These are phyloP conservation scores for Citrus glauca DNA, from an alignment of 345 rosid genomes.

Conservation along the genomic window DNA sequence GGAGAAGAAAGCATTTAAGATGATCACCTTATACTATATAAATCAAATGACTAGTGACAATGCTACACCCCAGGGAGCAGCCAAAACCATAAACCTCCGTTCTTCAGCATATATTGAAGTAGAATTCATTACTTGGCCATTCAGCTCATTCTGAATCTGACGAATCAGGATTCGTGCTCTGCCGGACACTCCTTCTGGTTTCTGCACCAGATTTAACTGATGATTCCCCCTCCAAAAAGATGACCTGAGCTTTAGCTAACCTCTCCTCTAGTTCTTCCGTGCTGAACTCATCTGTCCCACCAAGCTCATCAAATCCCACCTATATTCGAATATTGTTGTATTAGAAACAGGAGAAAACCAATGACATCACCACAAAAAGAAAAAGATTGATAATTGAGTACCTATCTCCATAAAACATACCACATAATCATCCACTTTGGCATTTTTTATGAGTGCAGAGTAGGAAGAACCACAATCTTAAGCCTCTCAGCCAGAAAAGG, in stretches of 20 bases:
- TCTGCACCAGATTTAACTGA: slow-evolving; percentile 56
- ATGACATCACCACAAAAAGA: background rate
- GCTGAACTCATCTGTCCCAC: slow-evolving; percentile 91
- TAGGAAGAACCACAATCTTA: slow-evolving; percentile 89
- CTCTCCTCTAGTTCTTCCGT: slow-evolving; percentile 93
- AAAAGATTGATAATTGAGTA: background rate
- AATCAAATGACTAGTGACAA: background rate
- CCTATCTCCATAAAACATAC: slow-evolving; percentile 29
- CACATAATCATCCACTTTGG: slow-evolving; percentile 98
- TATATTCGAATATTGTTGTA: slow-evolving; percentile 6
- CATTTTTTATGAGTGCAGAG: slow-evolving; percentile 88
- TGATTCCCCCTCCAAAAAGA: slow-evolving; percentile 79
- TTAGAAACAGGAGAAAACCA: background rate
- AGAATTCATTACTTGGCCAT: background rate
- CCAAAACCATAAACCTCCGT: background rate
- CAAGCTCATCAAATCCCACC: slow-evolving; percentile 97
- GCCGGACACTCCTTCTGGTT: slow-evolving; percentile 70
- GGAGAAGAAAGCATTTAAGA: background rate
- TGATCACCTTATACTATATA: background rate
- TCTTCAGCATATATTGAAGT: background rate
- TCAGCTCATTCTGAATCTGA: slow-evolving; percentile 52
- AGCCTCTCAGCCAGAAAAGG: slow-evolving; percentile 93
- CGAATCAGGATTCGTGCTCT: slow-evolving; percentile 47
- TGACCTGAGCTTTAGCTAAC: slow-evolving; percentile 80
- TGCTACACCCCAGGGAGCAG: background rate